phyloP scores from a whole-genome alignment of 2,329 filamentous ascomycete genomes.

The Allantophomopsis cytisporea region DNA sequence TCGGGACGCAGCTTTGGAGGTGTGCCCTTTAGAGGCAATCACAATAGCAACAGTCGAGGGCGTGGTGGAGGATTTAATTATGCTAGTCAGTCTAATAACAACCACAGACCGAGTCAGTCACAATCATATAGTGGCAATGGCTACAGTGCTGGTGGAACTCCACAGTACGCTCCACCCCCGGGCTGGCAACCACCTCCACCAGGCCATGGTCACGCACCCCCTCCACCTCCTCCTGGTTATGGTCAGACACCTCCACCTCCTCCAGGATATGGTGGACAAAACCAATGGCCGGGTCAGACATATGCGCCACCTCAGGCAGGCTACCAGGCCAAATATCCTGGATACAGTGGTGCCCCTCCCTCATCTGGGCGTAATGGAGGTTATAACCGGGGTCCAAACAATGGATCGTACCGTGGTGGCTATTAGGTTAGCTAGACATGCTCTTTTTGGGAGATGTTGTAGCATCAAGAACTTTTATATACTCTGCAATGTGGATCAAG shows the following conservation, averaged over 20 bases:
- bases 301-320: no score
- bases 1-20: conserved; percentile 60
- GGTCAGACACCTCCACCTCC: conserved; percentile 8
- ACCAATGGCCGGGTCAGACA: background rate
- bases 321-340: no score
- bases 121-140: conserved; percentile 6
- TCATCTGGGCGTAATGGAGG: no score
- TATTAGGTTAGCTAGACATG: no score
- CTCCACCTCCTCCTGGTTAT: conserved; percentile 27
- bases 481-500: no score
- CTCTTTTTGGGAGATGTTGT: no score
- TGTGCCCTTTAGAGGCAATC: conserved; percentile 34
- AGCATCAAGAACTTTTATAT: no score
- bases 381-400: no score
- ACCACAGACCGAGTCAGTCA: background rate
- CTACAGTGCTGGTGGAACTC: conserved; percentile 6
- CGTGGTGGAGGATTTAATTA: background rate
- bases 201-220: conserved; percentile 29
- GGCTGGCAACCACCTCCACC: conserved; percentile 30
- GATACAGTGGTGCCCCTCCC: no score
- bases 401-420: no score
- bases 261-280: conserved; percentile 4
- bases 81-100: background rate
- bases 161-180: conserved; percentile 12
- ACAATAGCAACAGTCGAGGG: conserved; percentile 2